A percentile compares a stretch with the other conserved stretches of the same genome.
phyloP scores from a whole-genome alignment of 1,139 yeast species.

The Torulaspora globosa region DNA sequence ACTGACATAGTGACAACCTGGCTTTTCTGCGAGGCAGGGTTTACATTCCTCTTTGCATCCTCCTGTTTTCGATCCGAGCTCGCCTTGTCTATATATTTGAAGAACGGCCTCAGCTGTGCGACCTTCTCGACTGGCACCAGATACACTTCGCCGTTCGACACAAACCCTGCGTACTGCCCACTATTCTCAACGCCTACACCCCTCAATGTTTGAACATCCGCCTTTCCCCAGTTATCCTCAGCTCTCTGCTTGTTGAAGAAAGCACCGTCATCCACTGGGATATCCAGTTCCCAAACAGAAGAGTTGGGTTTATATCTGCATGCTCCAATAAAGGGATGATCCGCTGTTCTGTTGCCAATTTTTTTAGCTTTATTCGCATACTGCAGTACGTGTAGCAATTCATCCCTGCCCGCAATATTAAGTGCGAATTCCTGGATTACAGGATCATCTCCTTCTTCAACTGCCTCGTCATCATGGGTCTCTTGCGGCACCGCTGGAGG shows the following conservation, averaged over 20 bases:
- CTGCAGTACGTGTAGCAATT: slow-evolving; percentile 50
- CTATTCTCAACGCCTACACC: slow-evolving; percentile 62
- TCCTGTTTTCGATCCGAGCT: slow-evolving; percentile 37
- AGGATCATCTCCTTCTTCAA: slow-evolving; percentile 60
- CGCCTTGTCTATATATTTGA: slow-evolving; percentile 65
- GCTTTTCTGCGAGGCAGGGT: slow-evolving; percentile 47
- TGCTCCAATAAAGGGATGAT: slow-evolving; percentile 43
- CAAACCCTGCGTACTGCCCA: slow-evolving; percentile 55
- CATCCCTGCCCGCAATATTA: slow-evolving; percentile 39
- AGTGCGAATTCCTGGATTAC: slow-evolving; percentile 74
- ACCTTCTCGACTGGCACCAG: slow-evolving; percentile 63
- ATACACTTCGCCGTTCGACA: slow-evolving; percentile 51
- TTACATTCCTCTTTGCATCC: slow-evolving; percentile 42
- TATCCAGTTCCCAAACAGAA: slow-evolving; percentile 58
- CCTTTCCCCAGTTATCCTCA: slow-evolving; percentile 51
- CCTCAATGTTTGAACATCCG: slow-evolving; percentile 58
- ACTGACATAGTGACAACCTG: slow-evolving; percentile 76
- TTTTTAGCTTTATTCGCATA: slow-evolving; percentile 65
- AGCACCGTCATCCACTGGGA: slow-evolving; percentile 56
- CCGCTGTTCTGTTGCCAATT: slow-evolving; percentile 44
- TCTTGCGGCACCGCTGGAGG: slow-evolving; percentile 3
- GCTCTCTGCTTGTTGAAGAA: slow-evolving; percentile 65
- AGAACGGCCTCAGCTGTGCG: slow-evolving; percentile 77
- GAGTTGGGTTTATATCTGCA: slow-evolving; percentile 62
- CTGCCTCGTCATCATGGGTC: slow-evolving; percentile 25